These are phyloP conservation scores for Aspergillus bombycis DNA, from an alignment of 2,329 filamentous ascomycete genomes.

Conservation along the genomic window DNA sequence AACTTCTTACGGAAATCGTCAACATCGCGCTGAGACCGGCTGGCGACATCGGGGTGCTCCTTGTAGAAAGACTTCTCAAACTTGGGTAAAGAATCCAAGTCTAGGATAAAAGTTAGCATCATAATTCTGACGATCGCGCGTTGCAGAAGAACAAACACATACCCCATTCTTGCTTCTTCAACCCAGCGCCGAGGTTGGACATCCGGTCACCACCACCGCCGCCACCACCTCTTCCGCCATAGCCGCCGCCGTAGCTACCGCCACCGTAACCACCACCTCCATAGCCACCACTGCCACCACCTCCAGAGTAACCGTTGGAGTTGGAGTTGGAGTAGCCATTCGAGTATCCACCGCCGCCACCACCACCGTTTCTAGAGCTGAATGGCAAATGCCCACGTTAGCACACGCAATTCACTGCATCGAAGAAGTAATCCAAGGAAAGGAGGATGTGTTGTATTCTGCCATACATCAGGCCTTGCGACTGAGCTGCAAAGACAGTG, in stretches of 20 bases:
- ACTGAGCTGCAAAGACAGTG: not conserved
- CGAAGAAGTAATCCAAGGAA: not conserved
- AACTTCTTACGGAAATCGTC: slow-evolving; percentile 85
- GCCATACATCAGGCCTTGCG: not conserved
- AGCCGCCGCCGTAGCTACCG: slow-evolving; percentile 32
- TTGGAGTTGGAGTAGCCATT: slow-evolving; percentile 53
- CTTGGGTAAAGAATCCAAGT: slow-evolving; percentile 78
- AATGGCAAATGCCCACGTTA: slow-evolving; percentile 13
- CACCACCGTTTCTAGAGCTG: slow-evolving; percentile 49
- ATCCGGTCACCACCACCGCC: slow-evolving; percentile 88
- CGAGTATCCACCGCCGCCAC: slow-evolving; percentile 38
- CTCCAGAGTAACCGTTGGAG: slow-evolving; percentile 47
- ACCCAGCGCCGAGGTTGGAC: slow-evolving; percentile 82
- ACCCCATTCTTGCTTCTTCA: slow-evolving; percentile 92
- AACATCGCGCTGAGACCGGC: slow-evolving; percentile 76
- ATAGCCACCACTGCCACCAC: slow-evolving; percentile 52
- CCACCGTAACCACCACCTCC: slow-evolving; percentile 38
- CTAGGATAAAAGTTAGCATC: slow-evolving; percentile 52
- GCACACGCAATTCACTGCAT: not conserved
- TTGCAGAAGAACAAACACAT: slow-evolving; percentile 43
- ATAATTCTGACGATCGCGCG: slow-evolving; percentile 6
- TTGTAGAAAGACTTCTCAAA: slow-evolving; percentile 99
- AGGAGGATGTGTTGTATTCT: not conserved
- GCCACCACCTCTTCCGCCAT: slow-evolving; percentile 44
- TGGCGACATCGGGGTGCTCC: slow-evolving; percentile 78